A percentile compares a stretch with the other conserved stretches of the same genome.
Conservation (phyloP, 2,329 filamentous ascomycete species). For the Paraphoma sp. region DNA sequence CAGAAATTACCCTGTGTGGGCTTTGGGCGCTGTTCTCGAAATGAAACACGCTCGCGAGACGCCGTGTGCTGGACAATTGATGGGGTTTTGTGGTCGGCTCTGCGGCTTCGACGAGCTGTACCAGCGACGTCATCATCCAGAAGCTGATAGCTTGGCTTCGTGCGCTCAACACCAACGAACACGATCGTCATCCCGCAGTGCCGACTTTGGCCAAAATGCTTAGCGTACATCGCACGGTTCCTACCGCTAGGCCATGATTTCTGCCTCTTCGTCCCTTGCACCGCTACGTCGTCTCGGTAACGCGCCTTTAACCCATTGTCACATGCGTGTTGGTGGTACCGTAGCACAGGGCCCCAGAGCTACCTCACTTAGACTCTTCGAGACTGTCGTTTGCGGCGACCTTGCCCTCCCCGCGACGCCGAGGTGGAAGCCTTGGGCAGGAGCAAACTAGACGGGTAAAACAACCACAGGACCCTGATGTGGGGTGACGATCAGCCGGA, state of each 20-base stretch:
- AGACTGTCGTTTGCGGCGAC: not conserved
- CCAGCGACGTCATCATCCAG: constrained; percentile 20
- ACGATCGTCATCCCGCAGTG: constrained; percentile 24
- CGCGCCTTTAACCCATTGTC: not conserved
- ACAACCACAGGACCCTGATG: constrained; percentile 13
- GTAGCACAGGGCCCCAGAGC: not conserved
- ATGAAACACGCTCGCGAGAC: not conserved
- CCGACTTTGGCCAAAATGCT: constrained; percentile 7
- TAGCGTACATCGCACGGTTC: constrained; percentile 13
- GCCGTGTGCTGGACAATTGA: not conserved
- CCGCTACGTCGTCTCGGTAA: constrained; percentile 1
- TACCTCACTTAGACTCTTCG: not conserved
- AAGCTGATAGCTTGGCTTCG: constrained; percentile 6
- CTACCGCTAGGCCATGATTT: constrained; percentile 5
- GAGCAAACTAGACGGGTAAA: constrained; percentile 20
- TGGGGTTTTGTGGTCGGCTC: not conserved
- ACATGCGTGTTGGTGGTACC: constrained; percentile 2
- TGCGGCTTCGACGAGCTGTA: not conserved
- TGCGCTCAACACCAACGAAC: constrained; percentile 7
- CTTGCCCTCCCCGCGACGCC: not conserved
- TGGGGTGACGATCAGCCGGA: constrained; percentile 28
- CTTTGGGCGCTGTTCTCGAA: not conserved
- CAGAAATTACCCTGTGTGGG: not conserved
- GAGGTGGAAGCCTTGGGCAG: not conserved
- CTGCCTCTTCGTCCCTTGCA: constrained; percentile 3